phyloP scores from a whole-genome alignment of 345 rosid species.

The Eutrema heterophyllum region DNA sequence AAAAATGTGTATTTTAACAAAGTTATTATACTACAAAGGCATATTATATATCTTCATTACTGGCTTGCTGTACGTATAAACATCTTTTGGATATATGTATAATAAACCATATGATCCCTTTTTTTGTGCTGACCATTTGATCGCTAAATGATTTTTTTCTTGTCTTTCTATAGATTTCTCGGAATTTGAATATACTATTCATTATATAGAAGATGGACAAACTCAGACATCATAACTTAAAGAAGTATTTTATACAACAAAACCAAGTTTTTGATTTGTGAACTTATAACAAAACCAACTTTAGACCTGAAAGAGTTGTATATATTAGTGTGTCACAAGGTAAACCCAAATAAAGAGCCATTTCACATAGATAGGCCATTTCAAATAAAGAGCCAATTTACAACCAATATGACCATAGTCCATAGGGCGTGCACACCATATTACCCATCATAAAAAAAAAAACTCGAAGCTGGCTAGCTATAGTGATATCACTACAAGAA shows the following conservation, averaged over 20 bases:
- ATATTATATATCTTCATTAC: background rate
- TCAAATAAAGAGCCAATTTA: background rate
- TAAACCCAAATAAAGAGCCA: background rate
- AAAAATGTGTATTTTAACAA: too few relatives aligned
- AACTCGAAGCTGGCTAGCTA: background rate
- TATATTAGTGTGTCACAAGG: background rate
- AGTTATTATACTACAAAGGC: background rate
- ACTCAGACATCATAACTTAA: conserved; percentile 3
- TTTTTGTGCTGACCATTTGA: background rate
- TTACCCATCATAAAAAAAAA: background rate
- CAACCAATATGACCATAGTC: background rate
- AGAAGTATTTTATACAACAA: background rate
- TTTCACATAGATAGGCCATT: background rate
- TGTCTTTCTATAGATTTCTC: background rate
- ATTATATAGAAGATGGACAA: conserved; percentile 5
- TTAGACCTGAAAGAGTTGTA: background rate
- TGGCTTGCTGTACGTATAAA: background rate
- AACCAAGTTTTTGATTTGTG: too few relatives aligned
- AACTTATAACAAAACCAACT: background rate
- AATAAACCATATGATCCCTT: background rate
- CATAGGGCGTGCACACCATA: background rate
- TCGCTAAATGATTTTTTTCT: background rate
- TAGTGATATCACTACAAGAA: too few relatives aligned
- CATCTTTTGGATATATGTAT: background rate
- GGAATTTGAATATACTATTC: conserved; percentile 23